Evolutionary conservation across 2,329 filamentous ascomycete genomes (phyloP), one percentile per base, ranked within the genome.

Genomic region (Fusarium paranaense): DNA sequence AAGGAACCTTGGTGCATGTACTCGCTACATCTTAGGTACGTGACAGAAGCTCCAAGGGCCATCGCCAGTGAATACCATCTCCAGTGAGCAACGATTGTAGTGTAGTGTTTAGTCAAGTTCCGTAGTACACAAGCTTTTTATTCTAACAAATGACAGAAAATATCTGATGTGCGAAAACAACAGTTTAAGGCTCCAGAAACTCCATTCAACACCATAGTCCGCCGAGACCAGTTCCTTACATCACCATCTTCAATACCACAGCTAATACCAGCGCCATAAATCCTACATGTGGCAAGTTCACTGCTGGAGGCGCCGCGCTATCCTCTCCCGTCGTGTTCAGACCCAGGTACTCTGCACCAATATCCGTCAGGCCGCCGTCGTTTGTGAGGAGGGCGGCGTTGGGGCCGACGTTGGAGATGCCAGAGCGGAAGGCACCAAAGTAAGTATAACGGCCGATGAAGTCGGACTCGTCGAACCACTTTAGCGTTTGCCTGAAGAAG

Each of bases 321-420:
- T 76, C 71, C 6, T 81, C 75, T 3, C 86, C 87, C 2, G 86
- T 89, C 1, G 84, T 85, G 14, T 75, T 76, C 9, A 85, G 82
- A 2, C 94, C 90, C n/a, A 97, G 81, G 81, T 96, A 97, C 91
- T 92, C 93, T 3, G 89, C 87, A 0, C 94, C 94, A 73, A 96
- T 93, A 74, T 94, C 90, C 2, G 94, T 95, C 71, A 97, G 83
- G 69, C 90, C 78, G 47, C 94, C 94, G 18, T 89, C 86, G 47
- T 89, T 85, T 78, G 90, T 92, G 56, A 96, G 85, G 86, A 97
- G 92, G 1, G 91, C 89, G 1, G 88, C 90, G 70, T 95, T 94
- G 5, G 91, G 87, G 0, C 94, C 94, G 8, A 95, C 91, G 74
- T 95, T 96, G 71, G 91, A 93, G 18, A 89, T 89, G 59, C 87